Conservation (phyloP, 768 basidiomycete species). For the Tricholoma sp. region DNA sequence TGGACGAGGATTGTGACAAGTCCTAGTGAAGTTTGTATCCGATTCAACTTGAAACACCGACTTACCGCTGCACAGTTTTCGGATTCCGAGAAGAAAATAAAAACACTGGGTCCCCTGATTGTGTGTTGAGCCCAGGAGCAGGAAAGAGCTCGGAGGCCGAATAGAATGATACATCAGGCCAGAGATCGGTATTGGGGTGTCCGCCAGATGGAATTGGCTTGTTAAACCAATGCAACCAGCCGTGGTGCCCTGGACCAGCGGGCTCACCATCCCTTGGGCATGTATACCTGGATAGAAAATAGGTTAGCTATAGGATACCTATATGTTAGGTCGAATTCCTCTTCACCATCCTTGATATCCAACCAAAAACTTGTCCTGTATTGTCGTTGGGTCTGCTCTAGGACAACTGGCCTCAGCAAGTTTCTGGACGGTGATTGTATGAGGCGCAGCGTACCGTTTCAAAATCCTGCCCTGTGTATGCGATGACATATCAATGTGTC, state of each 20-base stretch:
- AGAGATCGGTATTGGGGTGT: conserved; percentile 67
- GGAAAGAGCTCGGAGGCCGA: conserved; percentile 65
- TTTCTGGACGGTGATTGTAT: background rate
- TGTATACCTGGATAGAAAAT: conserved; percentile 50
- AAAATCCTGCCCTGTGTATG: conserved; percentile 23
- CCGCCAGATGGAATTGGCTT: conserved; percentile 66
- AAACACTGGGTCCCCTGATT: conserved; percentile 53
- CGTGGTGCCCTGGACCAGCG: conserved; percentile 69
- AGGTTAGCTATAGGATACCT: background rate
- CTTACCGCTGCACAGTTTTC: conserved; percentile 61
- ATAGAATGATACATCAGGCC: conserved; percentile 76
- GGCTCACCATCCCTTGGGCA: conserved; percentile 67
- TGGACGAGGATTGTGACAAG: too few relatives aligned
- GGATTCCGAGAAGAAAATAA: conserved; percentile 78
- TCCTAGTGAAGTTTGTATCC: too few relatives aligned
- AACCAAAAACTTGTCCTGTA: conserved; percentile 79
- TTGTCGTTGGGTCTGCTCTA: conserved; percentile 67
- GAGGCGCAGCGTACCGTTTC: conserved; percentile 31
- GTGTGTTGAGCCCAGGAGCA: conserved; percentile 58
- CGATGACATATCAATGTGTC: conserved; percentile 7
- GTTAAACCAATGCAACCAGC: conserved; percentile 85
- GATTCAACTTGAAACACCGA: too few relatives aligned
- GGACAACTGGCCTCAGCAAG: background rate
- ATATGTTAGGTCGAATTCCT: background rate
- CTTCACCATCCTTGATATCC: conserved; percentile 85